phyloP scores from a whole-genome alignment of 140 eudicot species.

The Cichorium intybus region DNA sequence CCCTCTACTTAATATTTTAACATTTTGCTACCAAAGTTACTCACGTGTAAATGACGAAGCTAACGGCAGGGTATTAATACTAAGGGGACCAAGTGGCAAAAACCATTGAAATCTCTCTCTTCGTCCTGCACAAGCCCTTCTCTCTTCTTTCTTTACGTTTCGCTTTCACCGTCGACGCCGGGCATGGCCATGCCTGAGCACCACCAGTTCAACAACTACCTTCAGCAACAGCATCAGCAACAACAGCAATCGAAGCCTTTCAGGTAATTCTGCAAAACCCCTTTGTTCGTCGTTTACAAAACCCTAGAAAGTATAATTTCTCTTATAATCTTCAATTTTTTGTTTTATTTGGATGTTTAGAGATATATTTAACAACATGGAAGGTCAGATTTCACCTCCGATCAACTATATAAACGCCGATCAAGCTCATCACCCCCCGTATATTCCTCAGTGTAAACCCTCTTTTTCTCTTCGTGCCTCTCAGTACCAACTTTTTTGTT shows the following conservation, averaged over 20 bases:
- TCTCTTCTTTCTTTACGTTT: slow-evolving; percentile 4
- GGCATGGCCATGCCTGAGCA: slow-evolving; percentile 59
- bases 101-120: slow-evolving; percentile 25
- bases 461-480: neutral
- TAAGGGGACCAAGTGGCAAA: slow-evolving; percentile 32
- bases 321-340: neutral
- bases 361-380: slow-evolving; percentile 51
- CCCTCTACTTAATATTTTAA: neutral
- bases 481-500: neutral
- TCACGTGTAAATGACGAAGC: neutral
- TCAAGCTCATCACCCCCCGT: slow-evolving; percentile 78
- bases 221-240: slow-evolving; percentile 36
- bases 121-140: slow-evolving; percentile 20
- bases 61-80: slow-evolving; percentile 3
- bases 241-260: slow-evolving; percentile 51
- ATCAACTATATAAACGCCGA: slow-evolving; percentile 47
- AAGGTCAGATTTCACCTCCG: slow-evolving; percentile 54
- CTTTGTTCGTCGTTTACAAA: slow-evolving; percentile 13
- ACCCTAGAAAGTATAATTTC: slow-evolving; percentile 21
- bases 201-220: slow-evolving; percentile 47
- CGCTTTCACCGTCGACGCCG: neutral
- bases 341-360: slow-evolving; percentile 31
- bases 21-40: slow-evolving; percentile 11
- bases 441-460: slow-evolving; percentile 71
- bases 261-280: slow-evolving; percentile 42